phyloP scores from a whole-genome alignment of 1,284 basidiomycete genomes.

The Trametes pubescens region DNA sequence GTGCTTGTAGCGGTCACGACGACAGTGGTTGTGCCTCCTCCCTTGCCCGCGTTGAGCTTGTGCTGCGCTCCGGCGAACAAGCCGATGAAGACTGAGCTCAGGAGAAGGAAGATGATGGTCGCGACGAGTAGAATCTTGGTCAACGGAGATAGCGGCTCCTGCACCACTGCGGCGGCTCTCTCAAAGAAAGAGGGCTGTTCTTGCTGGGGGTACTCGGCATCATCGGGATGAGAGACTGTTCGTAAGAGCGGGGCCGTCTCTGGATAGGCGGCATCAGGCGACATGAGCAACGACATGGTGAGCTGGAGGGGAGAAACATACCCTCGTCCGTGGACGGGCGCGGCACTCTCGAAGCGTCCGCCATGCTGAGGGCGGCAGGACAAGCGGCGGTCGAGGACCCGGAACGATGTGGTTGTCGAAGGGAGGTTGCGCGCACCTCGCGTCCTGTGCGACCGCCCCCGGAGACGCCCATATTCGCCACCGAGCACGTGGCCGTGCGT shows the following conservation, averaged over 20 bases:
- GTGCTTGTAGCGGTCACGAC: conserved; percentile 41
- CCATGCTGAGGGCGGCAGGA: conserved; percentile 33
- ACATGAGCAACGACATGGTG: conserved; percentile 26
- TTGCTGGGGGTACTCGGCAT: conserved; percentile 9
- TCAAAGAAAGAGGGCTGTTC: conserved; percentile 48
- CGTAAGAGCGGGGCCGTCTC: conserved; percentile 44
- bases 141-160: conserved; percentile 85
- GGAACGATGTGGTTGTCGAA: conserved; percentile 21
- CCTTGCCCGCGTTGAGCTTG: conserved; percentile 63
- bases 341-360: conserved; percentile 34
- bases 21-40: conserved; percentile 43
- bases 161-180: conserved; percentile 61
- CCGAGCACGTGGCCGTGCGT: conserved; percentile 15
- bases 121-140: conserved; percentile 84
- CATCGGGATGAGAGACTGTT: conserved; percentile 42
- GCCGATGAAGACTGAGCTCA: conserved; percentile 89
- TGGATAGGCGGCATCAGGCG: conserved; percentile 31
- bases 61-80: conserved; percentile 90
- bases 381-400: conserved; percentile 11
- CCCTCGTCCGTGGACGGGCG: conserved; percentile 40
- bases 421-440: conserved; percentile 15
- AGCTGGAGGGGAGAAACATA: conserved; percentile 15
- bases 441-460: neutral
- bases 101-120: conserved; percentile 80
- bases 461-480: conserved; percentile 16